These are phyloP conservation scores for Erodium trifolium DNA, from an alignment of 441 rosid species.

Conservation along the genomic window DNA sequence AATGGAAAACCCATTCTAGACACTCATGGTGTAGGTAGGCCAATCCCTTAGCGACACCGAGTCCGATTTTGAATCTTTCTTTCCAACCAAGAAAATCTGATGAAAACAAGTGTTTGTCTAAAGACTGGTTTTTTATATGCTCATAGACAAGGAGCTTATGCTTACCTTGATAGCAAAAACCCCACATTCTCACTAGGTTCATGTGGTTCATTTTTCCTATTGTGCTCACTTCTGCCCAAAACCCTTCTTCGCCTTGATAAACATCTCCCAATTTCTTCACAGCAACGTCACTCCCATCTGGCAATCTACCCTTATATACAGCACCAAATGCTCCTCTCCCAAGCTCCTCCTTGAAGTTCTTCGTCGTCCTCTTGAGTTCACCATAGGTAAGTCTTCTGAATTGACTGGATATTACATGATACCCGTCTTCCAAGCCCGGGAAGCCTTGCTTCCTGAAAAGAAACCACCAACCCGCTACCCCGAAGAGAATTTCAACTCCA, in stretches of 20 bases:
- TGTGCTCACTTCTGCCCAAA: constrained; percentile 5
- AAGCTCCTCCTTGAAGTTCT: background rate
- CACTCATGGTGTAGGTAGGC: background rate
- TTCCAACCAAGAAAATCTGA: background rate
- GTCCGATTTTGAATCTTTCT: background rate
- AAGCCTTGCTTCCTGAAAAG: constrained; percentile 19
- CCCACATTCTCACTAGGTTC: constrained; percentile 2
- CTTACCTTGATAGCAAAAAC: background rate
- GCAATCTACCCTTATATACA: background rate
- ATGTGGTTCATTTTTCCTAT: background rate
- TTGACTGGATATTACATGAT: background rate
- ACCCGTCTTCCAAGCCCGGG: constrained; percentile 21
- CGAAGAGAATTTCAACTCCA: constrained; percentile 25
- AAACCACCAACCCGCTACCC: constrained; percentile 28
- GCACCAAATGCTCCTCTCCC: constrained; percentile 1
- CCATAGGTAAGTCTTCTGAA: background rate
- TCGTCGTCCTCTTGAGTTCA: background rate
- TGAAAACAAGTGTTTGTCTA: background rate
- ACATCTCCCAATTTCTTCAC: constrained; percentile 2
- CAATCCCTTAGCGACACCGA: background rate
- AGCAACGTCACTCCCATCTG: background rate
- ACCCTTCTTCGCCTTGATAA: background rate
- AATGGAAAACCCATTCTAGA: constrained; percentile 1
- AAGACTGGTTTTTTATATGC: background rate
- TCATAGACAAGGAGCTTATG: background rate